Percentiles rank a stretch among this genome's conserved stretches.
Evolutionary conservation across 345 rosid genomes (phyloP).

Genomic region (Triadica sebifera): DNA sequence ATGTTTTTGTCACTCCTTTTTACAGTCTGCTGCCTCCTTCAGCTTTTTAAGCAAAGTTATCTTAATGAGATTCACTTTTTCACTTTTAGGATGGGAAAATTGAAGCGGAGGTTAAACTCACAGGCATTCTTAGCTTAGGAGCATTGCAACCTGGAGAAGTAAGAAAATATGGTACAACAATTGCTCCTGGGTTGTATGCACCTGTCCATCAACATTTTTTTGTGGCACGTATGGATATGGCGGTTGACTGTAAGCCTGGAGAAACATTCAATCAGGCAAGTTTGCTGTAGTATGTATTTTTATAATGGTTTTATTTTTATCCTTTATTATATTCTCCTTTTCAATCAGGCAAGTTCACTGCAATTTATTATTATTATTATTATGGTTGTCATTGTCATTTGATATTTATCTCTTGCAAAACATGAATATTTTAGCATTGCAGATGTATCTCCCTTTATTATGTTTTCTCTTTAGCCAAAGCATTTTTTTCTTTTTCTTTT

Average conservation of each 20-base stretch:
- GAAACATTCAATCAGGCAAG: conserved; percentile 85
- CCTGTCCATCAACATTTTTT: conserved; percentile 96
- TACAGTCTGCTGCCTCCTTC: not conserved
- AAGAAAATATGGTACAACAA: conserved; percentile 85
- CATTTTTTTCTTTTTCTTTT: too few relatives aligned
- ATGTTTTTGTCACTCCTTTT: not conserved
- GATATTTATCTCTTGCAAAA: too few relatives aligned
- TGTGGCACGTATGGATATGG: conserved; percentile 94
- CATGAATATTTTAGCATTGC: too few relatives aligned
- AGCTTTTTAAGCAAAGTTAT: not conserved
- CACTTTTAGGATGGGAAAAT: conserved; percentile 81
- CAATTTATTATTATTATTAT: too few relatives aligned
- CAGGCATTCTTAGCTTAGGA: conserved; percentile 94
- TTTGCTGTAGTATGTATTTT: too few relatives aligned
- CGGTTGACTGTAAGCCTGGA: conserved; percentile 84
- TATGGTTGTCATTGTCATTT: too few relatives aligned
- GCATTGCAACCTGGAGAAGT: conserved; percentile 87
- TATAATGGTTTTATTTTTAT: too few relatives aligned
- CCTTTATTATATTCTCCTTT: too few relatives aligned
- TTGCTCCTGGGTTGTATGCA: conserved; percentile 88
- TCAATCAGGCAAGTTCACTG: conserved; percentile 41
- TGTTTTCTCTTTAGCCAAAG: too few relatives aligned
- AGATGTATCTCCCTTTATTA: too few relatives aligned
- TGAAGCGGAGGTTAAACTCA: conserved; percentile 92
- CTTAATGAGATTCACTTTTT: not conserved